These are phyloP conservation scores for Lophiotrema nucula DNA, from an alignment of 495 filamentous ascomycete genomes.

Conservation along the genomic window DNA sequence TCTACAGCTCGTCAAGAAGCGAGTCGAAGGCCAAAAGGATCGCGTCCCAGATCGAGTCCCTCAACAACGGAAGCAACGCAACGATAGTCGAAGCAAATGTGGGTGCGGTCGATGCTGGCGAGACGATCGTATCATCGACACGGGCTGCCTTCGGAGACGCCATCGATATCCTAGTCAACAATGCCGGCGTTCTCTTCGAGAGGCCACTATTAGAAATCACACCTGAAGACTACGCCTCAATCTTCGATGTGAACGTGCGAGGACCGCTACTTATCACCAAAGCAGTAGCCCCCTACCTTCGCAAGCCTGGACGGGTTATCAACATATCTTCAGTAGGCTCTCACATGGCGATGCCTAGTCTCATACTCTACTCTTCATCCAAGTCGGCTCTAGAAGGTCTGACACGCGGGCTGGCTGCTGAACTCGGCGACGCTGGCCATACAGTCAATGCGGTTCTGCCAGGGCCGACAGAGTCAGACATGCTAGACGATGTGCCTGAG, in stretches of 20 bases:
- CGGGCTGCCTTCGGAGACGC: conserved; percentile 35
- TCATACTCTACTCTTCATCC: conserved; percentile 45
- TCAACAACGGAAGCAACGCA: conserved; percentile 38
- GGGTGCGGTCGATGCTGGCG: conserved; percentile 34
- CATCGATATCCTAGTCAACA: conserved; percentile 45
- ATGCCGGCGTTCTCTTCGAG: conserved; percentile 34
- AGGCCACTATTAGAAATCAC: conserved; percentile 38
- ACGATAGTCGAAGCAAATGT: conserved; percentile 44
- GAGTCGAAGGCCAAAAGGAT: conserved; percentile 38
- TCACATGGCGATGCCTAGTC: conserved; percentile 42
- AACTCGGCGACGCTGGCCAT: conserved; percentile 46
- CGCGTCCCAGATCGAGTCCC: conserved; percentile 38
- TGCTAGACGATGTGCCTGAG: conserved; percentile 42
- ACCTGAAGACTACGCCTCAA: conserved; percentile 39
- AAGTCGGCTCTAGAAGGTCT: conserved; percentile 52
- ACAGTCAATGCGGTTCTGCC: conserved; percentile 49
- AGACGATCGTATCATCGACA: conserved; percentile 36
- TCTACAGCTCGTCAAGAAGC: conserved; percentile 45
- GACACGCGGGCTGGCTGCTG: conserved; percentile 46
- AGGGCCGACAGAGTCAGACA: conserved; percentile 45
- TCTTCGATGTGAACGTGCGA: conserved; percentile 48
- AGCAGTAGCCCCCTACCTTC: conserved; percentile 50
- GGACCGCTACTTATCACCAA: conserved; percentile 45
- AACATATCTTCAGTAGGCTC: conserved; percentile 54
- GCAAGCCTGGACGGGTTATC: conserved; percentile 51